These are phyloP conservation scores for Fusarium tricinctum DNA, from an alignment of 2,329 filamentous ascomycete genomes.

Conservation along the genomic window DNA sequence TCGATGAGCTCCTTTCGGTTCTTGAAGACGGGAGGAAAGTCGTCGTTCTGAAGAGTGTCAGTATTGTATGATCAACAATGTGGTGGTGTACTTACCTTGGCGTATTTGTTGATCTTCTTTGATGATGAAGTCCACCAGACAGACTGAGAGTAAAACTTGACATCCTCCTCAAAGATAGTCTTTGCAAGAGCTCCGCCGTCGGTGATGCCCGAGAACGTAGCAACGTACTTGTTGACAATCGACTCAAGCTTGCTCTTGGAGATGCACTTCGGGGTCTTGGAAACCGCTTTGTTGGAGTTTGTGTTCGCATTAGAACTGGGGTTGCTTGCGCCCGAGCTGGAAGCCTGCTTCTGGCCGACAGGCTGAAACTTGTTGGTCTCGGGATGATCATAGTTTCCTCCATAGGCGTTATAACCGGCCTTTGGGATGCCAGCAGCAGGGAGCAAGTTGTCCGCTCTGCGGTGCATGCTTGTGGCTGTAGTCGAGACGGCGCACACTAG, in stretches of 20 bases:
- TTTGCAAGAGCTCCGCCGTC: constrained; percentile 31
- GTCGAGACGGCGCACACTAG: constrained; percentile 34
- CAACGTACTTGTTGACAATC: constrained; percentile 41
- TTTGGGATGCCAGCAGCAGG: constrained; percentile 28
- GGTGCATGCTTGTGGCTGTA: constrained; percentile 25
- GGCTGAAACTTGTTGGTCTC: constrained; percentile 33
- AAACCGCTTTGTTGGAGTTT: constrained; percentile 1
- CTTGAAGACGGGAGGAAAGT: constrained; percentile 40
- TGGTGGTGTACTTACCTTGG: constrained; percentile 7
- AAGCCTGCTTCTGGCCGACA: constrained; percentile 25
- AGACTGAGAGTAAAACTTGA: constrained; percentile 41
- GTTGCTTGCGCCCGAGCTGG: not conserved
- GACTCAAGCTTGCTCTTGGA: constrained; percentile 28
- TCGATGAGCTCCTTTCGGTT: constrained; percentile 33
- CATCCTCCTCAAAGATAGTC: constrained; percentile 28
- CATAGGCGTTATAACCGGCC: constrained; percentile 30
- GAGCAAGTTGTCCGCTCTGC: constrained; percentile 19
- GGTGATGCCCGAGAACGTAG: constrained; percentile 38
- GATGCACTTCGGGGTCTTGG: constrained; percentile 15
- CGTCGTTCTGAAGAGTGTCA: constrained; percentile 18
- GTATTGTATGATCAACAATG: not conserved
- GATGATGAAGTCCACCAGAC: constrained; percentile 40
- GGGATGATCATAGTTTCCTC: constrained; percentile 37
- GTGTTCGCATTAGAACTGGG: not conserved
- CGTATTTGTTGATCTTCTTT: constrained; percentile 32